Evolutionary conservation across 164 flowering plant genomes (phyloP), one percentile per base, ranked within the genome.

Genomic region (Tetrastigma voinierianum): DNA sequence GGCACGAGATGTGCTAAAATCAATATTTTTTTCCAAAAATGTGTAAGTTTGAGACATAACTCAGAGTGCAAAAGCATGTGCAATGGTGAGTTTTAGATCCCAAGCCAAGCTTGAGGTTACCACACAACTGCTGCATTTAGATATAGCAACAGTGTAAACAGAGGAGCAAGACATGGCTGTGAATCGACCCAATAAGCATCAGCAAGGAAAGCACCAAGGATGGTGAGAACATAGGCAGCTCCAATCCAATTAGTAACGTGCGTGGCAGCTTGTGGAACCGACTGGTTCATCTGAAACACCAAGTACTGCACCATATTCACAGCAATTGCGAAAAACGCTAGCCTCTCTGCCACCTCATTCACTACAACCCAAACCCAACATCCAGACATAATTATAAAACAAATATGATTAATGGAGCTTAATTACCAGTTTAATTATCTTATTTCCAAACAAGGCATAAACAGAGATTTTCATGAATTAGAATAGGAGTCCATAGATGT

Each of bases 321-420:
- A 4, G 84, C 91, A 46, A 86, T 66, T 10, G n/a, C n/a, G 43
- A 67, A 88, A 64, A 84, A 88, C 2, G 90, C 88, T 65, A 88
- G 58, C 57, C 93, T 83, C 77, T 90, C 96, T 9, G 92, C 90
- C 44, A 86, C 86, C 81, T 87, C 96, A 63, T 86, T 87, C 73
- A 75, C 96, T 89, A 63, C 69, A 76, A 12, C 51, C n/a, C n/a
- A n/a, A n/a, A n/a, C n/a, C n/a, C 59, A 15, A 10, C 43, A 32
- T 1, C 10, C 43, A 11, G n/a, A 8, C 12, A 53, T 40, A 7
- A 46, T 12, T 58, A 32, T 32, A 32, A 9, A 19, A 2, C 15
- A n/a, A n/a, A n/a, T n/a, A n/a, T n/a, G n/a, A n/a, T n/a, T n/a
- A n/a, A n/a, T n/a, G n/a, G n/a, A n/a, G n/a, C n/a, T n/a, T n/a